A percentile compares a stretch with the other conserved stretches of the same genome.
Conservation (phyloP, 495 filamentous ascomycete genomes). For the Pseudoneurospora amorphoporcata region DNA sequence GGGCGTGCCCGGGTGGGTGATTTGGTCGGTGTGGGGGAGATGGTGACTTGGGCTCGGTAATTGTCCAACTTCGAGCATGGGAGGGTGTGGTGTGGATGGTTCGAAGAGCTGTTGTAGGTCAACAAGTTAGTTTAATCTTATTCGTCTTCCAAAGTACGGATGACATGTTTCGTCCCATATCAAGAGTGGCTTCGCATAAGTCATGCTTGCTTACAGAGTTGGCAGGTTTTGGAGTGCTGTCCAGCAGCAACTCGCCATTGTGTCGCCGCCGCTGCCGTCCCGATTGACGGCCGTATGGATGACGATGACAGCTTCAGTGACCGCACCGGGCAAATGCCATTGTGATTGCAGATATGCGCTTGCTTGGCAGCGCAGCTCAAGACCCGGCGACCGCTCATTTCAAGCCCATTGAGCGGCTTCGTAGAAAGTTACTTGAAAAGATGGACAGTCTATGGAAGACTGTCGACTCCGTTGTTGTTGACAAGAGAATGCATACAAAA, state of each 20-base stretch:
- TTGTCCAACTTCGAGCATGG: not conserved
- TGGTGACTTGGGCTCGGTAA: slow-evolving; percentile 1
- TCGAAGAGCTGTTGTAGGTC: not conserved
- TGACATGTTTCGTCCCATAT: not conserved
- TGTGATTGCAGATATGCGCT: slow-evolving; percentile 1
- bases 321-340: not conserved
- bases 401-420: slow-evolving; percentile 7
- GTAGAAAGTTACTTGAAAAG: slow-evolving; percentile 1
- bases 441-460: not conserved
- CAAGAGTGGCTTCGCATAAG: not conserved
- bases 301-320: not conserved
- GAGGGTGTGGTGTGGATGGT: slow-evolving; percentile 4
- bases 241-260: not conserved
- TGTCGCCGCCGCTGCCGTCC: not conserved
- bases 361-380: slow-evolving; percentile 15
- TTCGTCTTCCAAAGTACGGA: not conserved
- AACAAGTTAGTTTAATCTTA: not conserved
- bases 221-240: not conserved
- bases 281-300: not conserved
- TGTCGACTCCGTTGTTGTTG: not conserved
- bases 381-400: slow-evolving; percentile 19
- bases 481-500: not conserved
- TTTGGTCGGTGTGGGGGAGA: not conserved
- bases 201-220: not conserved
- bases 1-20: slow-evolving; percentile 2